phyloP scores from a whole-genome alignment of 202 grass and related monocot species.

The Zizania palustris region DNA sequence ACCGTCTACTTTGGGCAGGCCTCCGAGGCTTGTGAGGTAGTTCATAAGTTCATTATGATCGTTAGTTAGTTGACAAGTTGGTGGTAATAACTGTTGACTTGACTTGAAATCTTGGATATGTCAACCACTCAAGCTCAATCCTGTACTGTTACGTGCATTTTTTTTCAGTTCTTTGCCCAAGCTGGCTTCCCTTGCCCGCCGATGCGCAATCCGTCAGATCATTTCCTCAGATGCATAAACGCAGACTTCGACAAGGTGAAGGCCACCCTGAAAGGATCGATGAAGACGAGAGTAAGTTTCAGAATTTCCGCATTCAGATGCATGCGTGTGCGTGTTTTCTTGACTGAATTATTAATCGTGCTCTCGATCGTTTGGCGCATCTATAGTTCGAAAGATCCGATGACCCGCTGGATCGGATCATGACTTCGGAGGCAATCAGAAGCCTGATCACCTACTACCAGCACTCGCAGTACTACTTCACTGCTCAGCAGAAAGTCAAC shows the following conservation, averaged over 20 bases:
- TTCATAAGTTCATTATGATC: background rate
- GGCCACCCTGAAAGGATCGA: constrained; percentile 95
- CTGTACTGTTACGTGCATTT: background rate
- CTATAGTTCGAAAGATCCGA: constrained; percentile 81
- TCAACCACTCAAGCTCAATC: constrained; percentile 9
- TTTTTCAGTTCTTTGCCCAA: constrained; percentile 81
- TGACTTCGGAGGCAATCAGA: constrained; percentile 73
- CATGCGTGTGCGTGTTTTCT: no score
- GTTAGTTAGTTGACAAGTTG: no score
- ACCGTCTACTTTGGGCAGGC: constrained; percentile 86
- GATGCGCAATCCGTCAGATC: constrained; percentile 84
- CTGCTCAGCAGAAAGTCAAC: constrained; percentile 68
- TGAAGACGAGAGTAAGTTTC: constrained; percentile 69
- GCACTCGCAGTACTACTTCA: constrained; percentile 63
- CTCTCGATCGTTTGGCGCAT: constrained; percentile 15
- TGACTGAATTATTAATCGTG: constrained; percentile 9
- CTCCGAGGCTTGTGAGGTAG: constrained; percentile 83
- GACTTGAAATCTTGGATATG: no score
- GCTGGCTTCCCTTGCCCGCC: constrained; percentile 87
- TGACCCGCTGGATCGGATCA: constrained; percentile 76
- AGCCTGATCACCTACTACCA: constrained; percentile 68
- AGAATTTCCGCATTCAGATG: background rate
- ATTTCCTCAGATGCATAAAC: constrained; percentile 97
- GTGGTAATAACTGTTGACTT: no score
- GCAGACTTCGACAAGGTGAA: constrained; percentile 98